Evolutionary conservation across 2,329 filamentous ascomycete species (phyloP).

Genomic region (Scedosporium dehoogii): DNA sequence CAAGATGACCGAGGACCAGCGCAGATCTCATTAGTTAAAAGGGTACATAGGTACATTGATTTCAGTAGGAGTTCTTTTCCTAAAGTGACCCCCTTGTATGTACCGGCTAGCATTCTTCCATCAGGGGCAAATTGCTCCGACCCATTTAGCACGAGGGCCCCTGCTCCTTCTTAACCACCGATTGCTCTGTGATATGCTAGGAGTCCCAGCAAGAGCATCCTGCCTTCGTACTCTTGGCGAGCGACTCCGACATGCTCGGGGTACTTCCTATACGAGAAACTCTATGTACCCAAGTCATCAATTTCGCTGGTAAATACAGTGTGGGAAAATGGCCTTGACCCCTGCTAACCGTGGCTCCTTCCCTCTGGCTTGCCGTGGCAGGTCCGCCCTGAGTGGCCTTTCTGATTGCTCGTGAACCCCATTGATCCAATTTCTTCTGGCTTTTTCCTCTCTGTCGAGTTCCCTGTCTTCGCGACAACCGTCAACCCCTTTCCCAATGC

Average conservation of each 20-base stretch:
- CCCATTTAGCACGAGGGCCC: background rate
- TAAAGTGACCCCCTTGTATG: background rate
- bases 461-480: background rate
- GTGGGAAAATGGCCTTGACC: background rate
- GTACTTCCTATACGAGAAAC: background rate
- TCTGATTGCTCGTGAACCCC: background rate
- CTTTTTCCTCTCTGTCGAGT: background rate
- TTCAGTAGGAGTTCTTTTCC: background rate
- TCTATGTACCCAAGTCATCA: background rate
- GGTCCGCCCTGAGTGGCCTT: background rate
- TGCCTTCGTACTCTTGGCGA: background rate
- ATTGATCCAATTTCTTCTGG: background rate
- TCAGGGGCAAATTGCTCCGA: background rate
- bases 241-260: background rate
- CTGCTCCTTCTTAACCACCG: background rate
- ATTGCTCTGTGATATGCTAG: background rate
- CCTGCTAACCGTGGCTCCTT: background rate
- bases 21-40: background rate
- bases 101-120: background rate
- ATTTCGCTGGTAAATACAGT: background rate
- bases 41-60: background rate
- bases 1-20: background rate
- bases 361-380: background rate
- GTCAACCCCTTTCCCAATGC: background rate
- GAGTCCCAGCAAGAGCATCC: background rate